phyloP scores from a whole-genome alignment of 768 basidiomycete species.

The Pisolithus sp. region DNA sequence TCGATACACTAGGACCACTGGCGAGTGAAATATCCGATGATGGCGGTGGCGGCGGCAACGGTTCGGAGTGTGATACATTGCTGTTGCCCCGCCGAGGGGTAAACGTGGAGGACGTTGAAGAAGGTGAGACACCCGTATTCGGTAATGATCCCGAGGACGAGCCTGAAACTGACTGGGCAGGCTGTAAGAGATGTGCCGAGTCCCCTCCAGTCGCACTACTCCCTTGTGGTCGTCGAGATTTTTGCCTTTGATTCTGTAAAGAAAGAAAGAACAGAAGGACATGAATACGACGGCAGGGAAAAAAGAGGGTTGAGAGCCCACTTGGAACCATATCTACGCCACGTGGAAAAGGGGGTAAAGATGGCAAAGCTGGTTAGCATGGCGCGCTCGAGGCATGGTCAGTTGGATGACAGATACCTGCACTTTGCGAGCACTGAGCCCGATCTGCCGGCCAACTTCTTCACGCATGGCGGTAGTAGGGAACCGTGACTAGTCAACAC shows the following conservation, averaged over 20 bases:
- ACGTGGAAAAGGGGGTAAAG: background rate
- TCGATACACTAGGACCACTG: slow-evolving; percentile 10
- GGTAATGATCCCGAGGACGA: slow-evolving; percentile 41
- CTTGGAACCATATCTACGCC: slow-evolving; percentile 84
- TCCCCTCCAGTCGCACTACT: slow-evolving; percentile 22
- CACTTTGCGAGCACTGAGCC: slow-evolving; percentile 85
- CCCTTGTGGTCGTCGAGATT: slow-evolving; percentile 69
- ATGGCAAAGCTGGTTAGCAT: slow-evolving; percentile 6
- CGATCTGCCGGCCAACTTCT: slow-evolving; percentile 80
- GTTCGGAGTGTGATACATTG: slow-evolving; percentile 4
- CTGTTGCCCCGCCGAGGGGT: slow-evolving; percentile 4
- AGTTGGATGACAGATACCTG: slow-evolving; percentile 50
- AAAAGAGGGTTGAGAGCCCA: slow-evolving; percentile 20
- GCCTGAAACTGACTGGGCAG: slow-evolving; percentile 53
- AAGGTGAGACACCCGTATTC: slow-evolving; percentile 32
- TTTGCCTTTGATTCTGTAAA: slow-evolving; percentile 78
- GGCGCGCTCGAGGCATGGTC: background rate
- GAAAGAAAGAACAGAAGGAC: slow-evolving; percentile 7
- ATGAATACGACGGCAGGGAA: slow-evolving; percentile 10
- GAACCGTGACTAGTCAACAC: slow-evolving; percentile 68
- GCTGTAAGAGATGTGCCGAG: slow-evolving; percentile 44
- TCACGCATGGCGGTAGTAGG: slow-evolving; percentile 84
- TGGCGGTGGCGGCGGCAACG: background rate
- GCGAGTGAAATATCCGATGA: slow-evolving; percentile 1
- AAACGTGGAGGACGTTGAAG: slow-evolving; percentile 14